Evolutionary conservation across 169 alveolate genomes (phyloP), one percentile per base, ranked within the genome.

Genomic region (Neospora caninum): DNA sequence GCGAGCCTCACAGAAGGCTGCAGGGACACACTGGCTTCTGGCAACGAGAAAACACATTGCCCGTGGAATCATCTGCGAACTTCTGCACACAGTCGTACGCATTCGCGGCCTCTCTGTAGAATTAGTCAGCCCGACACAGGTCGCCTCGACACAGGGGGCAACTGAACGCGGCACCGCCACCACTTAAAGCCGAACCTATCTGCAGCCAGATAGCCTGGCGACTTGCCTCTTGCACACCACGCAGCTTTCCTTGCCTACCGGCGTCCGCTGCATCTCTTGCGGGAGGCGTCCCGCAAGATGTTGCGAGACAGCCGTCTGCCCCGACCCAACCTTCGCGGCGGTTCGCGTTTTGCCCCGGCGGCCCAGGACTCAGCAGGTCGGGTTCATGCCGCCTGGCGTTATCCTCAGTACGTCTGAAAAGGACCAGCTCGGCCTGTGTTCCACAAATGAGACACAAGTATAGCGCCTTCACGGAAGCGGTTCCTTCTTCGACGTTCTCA

Each of bases 61-160:
- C 58, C 58, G n/a, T n/a, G n/a, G n/a, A n/a, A n/a, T n/a, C n/a
- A n/a, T n/a, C n/a, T n/a, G n/a, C n/a, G 4, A 49, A 49, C 58
- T 49, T 49, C 58, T 49, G 58, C 13, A 49, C 58, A 49, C 58
- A 7, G 58, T 49, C 13, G 22, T 4, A 7, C 1, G 73, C 73
- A 64, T 16, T 64, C 73, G 16, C n/a, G n/a, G 16, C 73, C 31
- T 1, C 58, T 49, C 64, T 10, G 64, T 53, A 18, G 64, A 53
- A 64, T 64, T 22, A 64, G 73, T 7, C 73, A 64, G n/a, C 31
- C 73, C 73, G 73, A 16, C 73, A 29, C 73, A 64, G 73, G 73
- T 64, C 73, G 4, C 73, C 73, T 27, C 73, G 73, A 64, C 73
- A 64, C 73, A 64, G 73, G 73, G 73, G 73, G 73, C 73, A 64